Evolutionary conservation across 345 rosid genomes (phyloP), one percentile per base, ranked within the genome.

Genomic region (Salix dunnii): DNA sequence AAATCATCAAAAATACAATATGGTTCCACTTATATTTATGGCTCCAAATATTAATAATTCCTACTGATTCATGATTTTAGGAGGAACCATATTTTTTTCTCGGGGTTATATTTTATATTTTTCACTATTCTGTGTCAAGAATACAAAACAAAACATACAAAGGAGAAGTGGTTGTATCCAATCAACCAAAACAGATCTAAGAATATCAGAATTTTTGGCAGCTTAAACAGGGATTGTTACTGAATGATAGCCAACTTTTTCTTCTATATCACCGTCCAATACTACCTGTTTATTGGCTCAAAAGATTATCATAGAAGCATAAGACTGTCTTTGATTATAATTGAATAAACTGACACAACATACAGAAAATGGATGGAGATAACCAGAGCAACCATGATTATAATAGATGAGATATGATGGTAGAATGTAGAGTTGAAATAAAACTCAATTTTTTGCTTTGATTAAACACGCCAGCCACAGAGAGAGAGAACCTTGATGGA

Each of bases 401-500:
- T 53, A 53, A 53, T 58, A n/a, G n/a, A 13, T 58, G 62, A 9
- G 14, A 58, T 58, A 23, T 8, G 28, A n/a, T n/a, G 62, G 5
- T n/a, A n/a, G 62, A n/a, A 55, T 9, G 14, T 55, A n/a, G 23
- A 55, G 62, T 58, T 58, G 28, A 55, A 55, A 55, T 55, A n/a
- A 55, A 55, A 55, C 62, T 55, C 61, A 55, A n/a, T 21, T 21
- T 55, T n/a, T 58, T 58, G 27, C 5, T 40, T 11, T 40, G 28
- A 27, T 46, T 46, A 46, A 58, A 55, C 58, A 51, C 10, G 21
- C 23, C 21, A 7, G 7, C 58, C n/a, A 18, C 9, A 64, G 12
- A 67, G 36, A 65, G 46, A 69, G 60, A 40, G 18, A 49, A 78
- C 98, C 99, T 94, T 96, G 79, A 92, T 89, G 43, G 98, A 90